phyloP scores from a whole-genome alignment of 257 asterid species.

The Solanum chilense region DNA sequence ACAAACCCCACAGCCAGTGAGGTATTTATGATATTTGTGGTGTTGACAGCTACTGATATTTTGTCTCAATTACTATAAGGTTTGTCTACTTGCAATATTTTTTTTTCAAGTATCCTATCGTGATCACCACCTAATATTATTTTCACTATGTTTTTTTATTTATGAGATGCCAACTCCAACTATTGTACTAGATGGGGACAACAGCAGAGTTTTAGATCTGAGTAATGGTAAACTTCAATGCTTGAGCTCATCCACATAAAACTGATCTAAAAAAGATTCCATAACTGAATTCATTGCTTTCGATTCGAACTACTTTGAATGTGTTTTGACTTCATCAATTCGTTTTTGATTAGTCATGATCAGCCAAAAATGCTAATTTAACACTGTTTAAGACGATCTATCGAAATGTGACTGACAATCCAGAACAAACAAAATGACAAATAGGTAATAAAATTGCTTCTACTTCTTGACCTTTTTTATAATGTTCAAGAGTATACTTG shows the following conservation, averaged over 20 bases:
- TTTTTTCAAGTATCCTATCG: not conserved
- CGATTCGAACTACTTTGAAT: not conserved
- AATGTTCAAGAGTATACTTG: not conserved
- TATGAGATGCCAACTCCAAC: not conserved
- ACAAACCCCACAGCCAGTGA: not conserved
- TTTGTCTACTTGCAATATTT: not conserved
- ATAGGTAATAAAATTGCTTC: not conserved
- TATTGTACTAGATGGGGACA: not conserved
- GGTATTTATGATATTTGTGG: not conserved
- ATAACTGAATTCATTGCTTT: not conserved
- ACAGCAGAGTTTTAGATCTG: not conserved
- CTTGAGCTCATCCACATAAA: not conserved
- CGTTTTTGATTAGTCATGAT: not conserved
- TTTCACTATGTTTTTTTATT: not conserved
- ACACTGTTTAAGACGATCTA: not conserved
- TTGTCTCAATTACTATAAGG: not conserved
- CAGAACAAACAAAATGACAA: not conserved
- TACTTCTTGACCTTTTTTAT: not conserved
- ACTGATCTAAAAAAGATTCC: not conserved
- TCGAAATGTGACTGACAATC: not conserved
- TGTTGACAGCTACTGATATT: not conserved
- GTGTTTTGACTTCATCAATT: not conserved
- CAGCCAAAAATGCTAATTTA: not conserved
- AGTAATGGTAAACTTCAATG: not conserved
- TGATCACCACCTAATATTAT: not conserved